Conservation (phyloP, 2,329 filamentous ascomycete genomes). For the Neofusicoccum cordaticola region DNA sequence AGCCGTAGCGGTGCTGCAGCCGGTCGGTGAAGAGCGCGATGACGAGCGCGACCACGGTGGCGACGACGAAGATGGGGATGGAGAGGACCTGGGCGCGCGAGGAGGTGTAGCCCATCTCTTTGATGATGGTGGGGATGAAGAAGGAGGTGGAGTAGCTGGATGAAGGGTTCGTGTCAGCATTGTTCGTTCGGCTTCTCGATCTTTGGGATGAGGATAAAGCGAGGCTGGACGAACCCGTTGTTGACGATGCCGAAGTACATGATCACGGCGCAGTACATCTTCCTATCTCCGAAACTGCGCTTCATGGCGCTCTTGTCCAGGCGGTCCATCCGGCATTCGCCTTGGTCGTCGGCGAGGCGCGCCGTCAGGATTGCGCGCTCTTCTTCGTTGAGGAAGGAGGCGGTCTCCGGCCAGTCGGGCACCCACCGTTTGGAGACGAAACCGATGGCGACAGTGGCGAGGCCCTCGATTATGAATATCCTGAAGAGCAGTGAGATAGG, state of each 20-base stretch:
- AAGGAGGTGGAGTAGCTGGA: conserved; percentile 39
- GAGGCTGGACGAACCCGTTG: not conserved
- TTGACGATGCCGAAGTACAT: conserved; percentile 8
- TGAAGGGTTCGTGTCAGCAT: conserved; percentile 29
- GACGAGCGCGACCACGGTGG: conserved; percentile 26
- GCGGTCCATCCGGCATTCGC: conserved; percentile 19
- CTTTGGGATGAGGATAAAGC: too few relatives aligned
- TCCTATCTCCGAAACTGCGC: not conserved
- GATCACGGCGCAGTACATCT: conserved; percentile 13
- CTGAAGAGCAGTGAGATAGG: not conserved
- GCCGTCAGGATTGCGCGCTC: conserved; percentile 33
- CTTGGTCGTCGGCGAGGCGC: conserved; percentile 30
- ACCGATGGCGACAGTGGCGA: conserved; percentile 18
- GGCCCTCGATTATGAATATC: conserved; percentile 22
- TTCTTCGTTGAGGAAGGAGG: conserved; percentile 34
- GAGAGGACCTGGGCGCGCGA: conserved; percentile 31
- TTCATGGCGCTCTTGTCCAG: not conserved
- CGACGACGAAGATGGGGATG: conserved; percentile 26
- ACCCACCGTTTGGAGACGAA: conserved; percentile 26
- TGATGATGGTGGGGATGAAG: conserved; percentile 21
- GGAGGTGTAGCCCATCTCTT: conserved; percentile 29
- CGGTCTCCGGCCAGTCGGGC: conserved; percentile 37
- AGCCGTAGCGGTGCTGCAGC: conserved; percentile 28
- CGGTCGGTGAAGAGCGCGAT: conserved; percentile 27
- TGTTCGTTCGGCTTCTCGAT: not conserved